Conservation (phyloP, 2,329 filamentous ascomycete species). For the Exophiala bonariae region DNA sequence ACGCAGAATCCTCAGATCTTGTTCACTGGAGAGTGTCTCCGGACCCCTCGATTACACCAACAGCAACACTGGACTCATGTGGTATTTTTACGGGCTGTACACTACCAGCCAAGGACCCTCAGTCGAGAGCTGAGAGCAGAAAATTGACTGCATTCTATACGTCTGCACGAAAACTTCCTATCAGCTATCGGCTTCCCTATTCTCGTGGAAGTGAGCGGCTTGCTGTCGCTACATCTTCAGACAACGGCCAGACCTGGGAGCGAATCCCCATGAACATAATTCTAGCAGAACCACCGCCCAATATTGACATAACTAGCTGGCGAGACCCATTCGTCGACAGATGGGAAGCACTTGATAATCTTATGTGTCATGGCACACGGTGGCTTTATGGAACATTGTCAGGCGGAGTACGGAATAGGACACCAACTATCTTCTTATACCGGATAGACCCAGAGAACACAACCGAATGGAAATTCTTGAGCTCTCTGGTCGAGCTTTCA, state of each 20-base stretch:
- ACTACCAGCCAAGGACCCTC: slow-evolving; percentile 24
- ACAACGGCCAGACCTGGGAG: slow-evolving; percentile 40
- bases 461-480: slow-evolving; percentile 46
- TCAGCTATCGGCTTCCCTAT: slow-evolving; percentile 41
- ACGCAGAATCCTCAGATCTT: slow-evolving; percentile 38
- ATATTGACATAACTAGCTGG: slow-evolving; percentile 41
- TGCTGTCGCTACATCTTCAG: slow-evolving; percentile 38
- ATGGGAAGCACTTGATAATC: slow-evolving; percentile 30
- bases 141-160: slow-evolving; percentile 42
- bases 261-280: slow-evolving; percentile 39
- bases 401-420: slow-evolving; percentile 43
- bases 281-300: slow-evolving; percentile 34
- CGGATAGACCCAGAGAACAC: slow-evolving; percentile 40
- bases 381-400: slow-evolving; percentile 49
- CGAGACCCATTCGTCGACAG: slow-evolving; percentile 40
- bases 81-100: slow-evolving; percentile 46
- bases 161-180: slow-evolving; percentile 40
- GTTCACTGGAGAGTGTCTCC: slow-evolving; percentile 36
- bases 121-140: slow-evolving; percentile 23
- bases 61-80: slow-evolving; percentile 35
- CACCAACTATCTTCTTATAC: slow-evolving; percentile 51
- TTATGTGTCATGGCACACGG: slow-evolving; percentile 1
- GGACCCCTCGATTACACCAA: slow-evolving; percentile 35
- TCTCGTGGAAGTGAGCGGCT: slow-evolving; percentile 37
- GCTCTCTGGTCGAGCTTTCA: slow-evolving; percentile 42